These are phyloP conservation scores for Cordyceps cicadae DNA, from an alignment of 2,329 filamentous ascomycete species.

Conservation along the genomic window DNA sequence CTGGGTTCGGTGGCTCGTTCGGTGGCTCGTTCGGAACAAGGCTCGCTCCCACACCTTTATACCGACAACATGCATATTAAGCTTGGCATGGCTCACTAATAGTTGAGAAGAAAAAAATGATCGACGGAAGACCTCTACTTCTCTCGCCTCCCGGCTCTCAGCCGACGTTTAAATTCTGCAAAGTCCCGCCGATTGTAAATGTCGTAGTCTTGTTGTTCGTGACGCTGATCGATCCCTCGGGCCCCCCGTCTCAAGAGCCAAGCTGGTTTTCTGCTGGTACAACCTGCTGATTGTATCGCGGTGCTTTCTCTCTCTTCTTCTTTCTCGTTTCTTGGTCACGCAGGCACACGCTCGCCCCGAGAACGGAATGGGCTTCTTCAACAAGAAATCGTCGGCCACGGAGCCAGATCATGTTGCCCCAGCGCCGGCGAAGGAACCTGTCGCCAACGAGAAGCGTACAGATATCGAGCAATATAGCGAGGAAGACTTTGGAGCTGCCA, in stretches of 20 bases:
- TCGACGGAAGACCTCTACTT: background rate
- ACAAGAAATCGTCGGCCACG: background rate
- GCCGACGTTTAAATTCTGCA: background rate
- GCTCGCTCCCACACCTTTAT: background rate
- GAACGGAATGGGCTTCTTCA: conserved; percentile 4
- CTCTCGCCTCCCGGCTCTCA: background rate
- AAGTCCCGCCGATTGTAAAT: background rate
- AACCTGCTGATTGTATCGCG: background rate
- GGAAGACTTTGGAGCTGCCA: conserved; percentile 28
- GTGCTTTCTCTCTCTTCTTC: background rate
- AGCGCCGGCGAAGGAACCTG: background rate
- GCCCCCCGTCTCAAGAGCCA: background rate
- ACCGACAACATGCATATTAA: background rate
- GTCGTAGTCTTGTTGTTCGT: background rate
- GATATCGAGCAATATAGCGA: conserved; percentile 19
- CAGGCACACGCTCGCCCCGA: no score
- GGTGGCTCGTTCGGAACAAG: conserved; percentile 11
- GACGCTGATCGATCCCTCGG: background rate
- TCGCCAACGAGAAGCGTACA: conserved; percentile 9
- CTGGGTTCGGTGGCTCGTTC: conserved; percentile 19
- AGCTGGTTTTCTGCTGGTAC: background rate
- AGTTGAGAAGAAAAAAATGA: background rate
- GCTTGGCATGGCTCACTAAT: background rate
- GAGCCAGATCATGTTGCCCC: conserved; percentile 18
- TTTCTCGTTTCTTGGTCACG: background rate